Percentiles rank a stretch among this genome's conserved stretches.
These are phyloP conservation scores for Penicillium turbatum DNA, from an alignment of 495 filamentous ascomycete species.

Conservation along the genomic window DNA sequence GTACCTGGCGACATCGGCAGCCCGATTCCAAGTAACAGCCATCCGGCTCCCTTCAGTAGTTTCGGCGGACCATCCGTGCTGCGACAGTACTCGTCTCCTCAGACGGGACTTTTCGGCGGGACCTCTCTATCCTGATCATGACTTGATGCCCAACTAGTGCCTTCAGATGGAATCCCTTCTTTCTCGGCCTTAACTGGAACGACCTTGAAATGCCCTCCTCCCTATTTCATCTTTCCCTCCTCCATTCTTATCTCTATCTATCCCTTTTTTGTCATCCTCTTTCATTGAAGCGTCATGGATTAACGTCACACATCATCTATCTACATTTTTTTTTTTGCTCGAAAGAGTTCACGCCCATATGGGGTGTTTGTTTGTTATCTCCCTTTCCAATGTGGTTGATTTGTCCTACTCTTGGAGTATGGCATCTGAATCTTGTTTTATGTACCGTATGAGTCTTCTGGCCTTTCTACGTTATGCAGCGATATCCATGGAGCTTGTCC, in stretches of 20 bases:
- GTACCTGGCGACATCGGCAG: constrained; percentile 51
- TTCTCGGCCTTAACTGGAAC: constrained; percentile 14
- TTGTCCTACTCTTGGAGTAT: constrained; percentile 14
- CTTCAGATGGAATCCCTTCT: background rate
- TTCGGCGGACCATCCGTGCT: constrained; percentile 35
- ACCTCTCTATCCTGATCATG: constrained; percentile 12
- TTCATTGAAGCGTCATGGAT: constrained; percentile 30
- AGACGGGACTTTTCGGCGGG: constrained; percentile 35
- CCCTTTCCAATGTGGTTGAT: constrained; percentile 14
- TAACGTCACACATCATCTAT: constrained; percentile 25
- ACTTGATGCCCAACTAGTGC: background rate
- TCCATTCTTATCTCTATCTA: background rate
- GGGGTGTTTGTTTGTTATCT: constrained; percentile 19
- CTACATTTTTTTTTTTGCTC: constrained; percentile 16
- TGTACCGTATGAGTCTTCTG: constrained; percentile 28
- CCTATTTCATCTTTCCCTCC: constrained; percentile 4
- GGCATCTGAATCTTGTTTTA: constrained; percentile 22
- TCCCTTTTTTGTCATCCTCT: constrained; percentile 10
- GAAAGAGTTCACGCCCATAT: constrained; percentile 8
- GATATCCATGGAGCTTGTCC: constrained; percentile 35
- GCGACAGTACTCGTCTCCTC: constrained; percentile 40
- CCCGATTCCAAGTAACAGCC: constrained; percentile 40
- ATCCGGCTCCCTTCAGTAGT: constrained; percentile 41
- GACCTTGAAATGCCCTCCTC: constrained; percentile 14
- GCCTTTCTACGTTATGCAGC: constrained; percentile 34